These are phyloP conservation scores for Myxozyma nipponensis DNA, from an alignment of 805 yeast species.

Conservation along the genomic window DNA sequence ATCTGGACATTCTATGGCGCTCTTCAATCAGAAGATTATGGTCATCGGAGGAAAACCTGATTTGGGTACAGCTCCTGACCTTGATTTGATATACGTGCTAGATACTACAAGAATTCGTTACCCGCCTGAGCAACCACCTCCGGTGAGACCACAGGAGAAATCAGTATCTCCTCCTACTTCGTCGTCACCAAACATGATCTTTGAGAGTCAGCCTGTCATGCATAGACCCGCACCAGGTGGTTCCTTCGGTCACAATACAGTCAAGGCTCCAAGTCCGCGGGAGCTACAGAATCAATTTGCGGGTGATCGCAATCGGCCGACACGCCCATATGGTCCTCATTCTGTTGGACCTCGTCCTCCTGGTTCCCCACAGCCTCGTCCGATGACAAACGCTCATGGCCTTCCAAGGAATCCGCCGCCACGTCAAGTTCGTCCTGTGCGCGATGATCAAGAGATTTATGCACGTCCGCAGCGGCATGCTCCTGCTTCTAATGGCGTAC, in stretches of 20 bases:
- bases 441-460: neutral
- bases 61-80: conserved; percentile 44
- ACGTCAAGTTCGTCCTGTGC: neutral
- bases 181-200: neutral
- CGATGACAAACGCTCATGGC: too few relatives aligned
- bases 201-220: neutral
- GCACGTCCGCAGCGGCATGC: neutral
- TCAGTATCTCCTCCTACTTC: too few relatives aligned
- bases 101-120: conserved; percentile 50
- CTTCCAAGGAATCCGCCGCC: neutral
- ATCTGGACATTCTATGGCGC: conserved; percentile 87
- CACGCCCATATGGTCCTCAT: neutral
- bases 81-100: conserved; percentile 55
- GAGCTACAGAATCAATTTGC: neutral
- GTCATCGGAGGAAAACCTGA: conserved; percentile 89
- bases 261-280: neutral
- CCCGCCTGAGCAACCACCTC: conserved; percentile 37
- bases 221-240: too few relatives aligned
- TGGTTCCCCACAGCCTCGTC: too few relatives aligned
- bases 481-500: neutral
- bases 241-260: neutral
- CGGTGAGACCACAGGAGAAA: neutral
- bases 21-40: conserved; percentile 62
- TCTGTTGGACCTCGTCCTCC: neutral
- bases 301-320: neutral